Base-by-base conservation (phyloP, 2,329 filamentous ascomycete species). In the Lasiodiplodia citricola region DNA sequence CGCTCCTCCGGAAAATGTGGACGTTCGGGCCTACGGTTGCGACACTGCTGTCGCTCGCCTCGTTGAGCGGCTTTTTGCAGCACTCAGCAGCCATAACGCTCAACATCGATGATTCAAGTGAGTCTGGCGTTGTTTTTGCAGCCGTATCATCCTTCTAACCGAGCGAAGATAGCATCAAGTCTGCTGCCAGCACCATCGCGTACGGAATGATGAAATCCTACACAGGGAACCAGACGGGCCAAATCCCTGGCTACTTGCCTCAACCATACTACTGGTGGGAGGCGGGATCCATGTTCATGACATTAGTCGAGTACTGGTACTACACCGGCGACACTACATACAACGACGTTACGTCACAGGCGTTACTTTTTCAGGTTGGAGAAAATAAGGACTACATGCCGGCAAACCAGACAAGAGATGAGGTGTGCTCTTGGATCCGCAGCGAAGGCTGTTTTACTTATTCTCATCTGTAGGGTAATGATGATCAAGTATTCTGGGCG, bases 301-400 rank as follows among this genome's bases (percentile, higher is more conserved):
- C 67, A 16, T 82, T 96, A 71, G 84, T 96, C 66, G 92, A 96
- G 74, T 96, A 96, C 78, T 96, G 92, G 92, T 92, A 90, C 76
- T 92, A 93, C 77, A 95, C 92, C 0, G 90, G 89, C 23, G 92
- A 95, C 75, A 81, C 85, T 4, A 85, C 86, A 41, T 96, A 92
- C 81, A 94, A 94, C 76, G 82, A 89, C 18, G 81, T 92, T 52
- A 87, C 88, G 18, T 85, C 84, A 44, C 84, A 92, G 71, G 77
- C 76, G 25, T 60, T 79, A 52, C 72, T 76, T 23, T 73, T 74
- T 68, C 76, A 79, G 57, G 74, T 78, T 52, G 77, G 77, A 57
- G 73, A 74, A 28, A 68, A 75, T 10, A 65, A 57, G 5, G 56
- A 70, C 66, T 68, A 58, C 57, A 78, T 78, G 74, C 77, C 77